These are phyloP conservation scores for Pyrenophora graminea DNA, from an alignment of 2,329 filamentous ascomycete species.

Conservation along the genomic window DNA sequence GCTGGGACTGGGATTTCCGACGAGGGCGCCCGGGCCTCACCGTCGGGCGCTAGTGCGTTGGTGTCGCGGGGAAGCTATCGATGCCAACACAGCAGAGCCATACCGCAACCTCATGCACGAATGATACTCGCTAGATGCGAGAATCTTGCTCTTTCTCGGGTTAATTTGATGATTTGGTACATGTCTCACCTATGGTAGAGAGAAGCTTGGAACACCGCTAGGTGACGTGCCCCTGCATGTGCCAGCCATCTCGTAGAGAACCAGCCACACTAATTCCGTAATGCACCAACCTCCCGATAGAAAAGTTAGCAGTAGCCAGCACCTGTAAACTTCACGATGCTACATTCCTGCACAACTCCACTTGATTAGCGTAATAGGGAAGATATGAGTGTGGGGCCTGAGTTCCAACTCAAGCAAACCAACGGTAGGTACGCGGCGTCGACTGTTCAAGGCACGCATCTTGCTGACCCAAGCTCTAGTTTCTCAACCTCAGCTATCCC, in stretches of 20 bases:
- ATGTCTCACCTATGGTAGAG: slow-evolving; percentile 27
- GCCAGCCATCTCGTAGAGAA: too few species aligned
- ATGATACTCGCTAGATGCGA: slow-evolving; percentile 5
- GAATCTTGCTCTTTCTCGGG: slow-evolving; percentile 10
- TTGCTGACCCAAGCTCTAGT: slow-evolving; percentile 37
- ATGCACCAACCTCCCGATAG: slow-evolving; percentile 33
- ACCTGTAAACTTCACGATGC: slow-evolving; percentile 24
- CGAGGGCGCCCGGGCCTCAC: too few species aligned
- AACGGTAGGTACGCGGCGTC: slow-evolving; percentile 44
- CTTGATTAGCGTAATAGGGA: slow-evolving; percentile 33
- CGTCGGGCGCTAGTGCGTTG: slow-evolving; percentile 1
- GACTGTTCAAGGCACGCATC: slow-evolving; percentile 3
- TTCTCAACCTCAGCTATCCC: slow-evolving; percentile 46
- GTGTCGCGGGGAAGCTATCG: slow-evolving; percentile 12
- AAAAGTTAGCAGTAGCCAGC: slow-evolving; percentile 30
- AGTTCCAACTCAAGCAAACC: slow-evolving; percentile 48
- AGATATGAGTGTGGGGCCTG: slow-evolving; percentile 45
- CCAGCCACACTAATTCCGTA: not conserved
- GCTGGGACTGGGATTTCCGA: not conserved
- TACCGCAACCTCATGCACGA: slow-evolving; percentile 12
- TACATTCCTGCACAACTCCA: slow-evolving; percentile 33
- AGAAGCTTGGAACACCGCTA: too few species aligned
- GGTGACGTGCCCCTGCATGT: slow-evolving; percentile 4
- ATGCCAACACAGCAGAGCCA: slow-evolving; percentile 18
- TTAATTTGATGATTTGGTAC: slow-evolving; percentile 4